Evolutionary conservation across 352 stramenopile genomes (phyloP).

Genomic region (Globisporangium cylindrosporum): DNA sequence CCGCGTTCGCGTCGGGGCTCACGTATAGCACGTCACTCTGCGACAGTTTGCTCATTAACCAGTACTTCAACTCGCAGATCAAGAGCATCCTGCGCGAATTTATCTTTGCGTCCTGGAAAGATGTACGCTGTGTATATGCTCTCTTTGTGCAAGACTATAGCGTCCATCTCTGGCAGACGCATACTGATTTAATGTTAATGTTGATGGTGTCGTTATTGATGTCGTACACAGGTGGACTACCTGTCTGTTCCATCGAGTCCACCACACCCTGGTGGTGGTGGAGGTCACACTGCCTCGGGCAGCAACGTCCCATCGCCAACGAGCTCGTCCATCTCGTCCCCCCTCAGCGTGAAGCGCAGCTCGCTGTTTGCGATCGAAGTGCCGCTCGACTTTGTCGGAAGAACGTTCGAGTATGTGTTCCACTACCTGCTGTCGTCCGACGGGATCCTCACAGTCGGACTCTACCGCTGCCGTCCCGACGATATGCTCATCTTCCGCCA

Average conservation of each 20-base stretch:
- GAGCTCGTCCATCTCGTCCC: constrained; percentile 31
- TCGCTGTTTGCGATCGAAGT: constrained; percentile 81
- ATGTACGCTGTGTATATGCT: constrained; percentile 24
- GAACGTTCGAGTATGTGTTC: constrained; percentile 80
- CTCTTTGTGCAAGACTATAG: background rate
- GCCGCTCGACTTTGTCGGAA: constrained; percentile 78
- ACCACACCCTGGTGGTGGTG: constrained; percentile 6
- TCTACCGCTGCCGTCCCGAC: constrained; percentile 76
- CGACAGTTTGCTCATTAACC: constrained; percentile 85
- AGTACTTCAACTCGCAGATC: constrained; percentile 87
- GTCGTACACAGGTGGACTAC: constrained; percentile 29
- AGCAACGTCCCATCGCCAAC: constrained; percentile 27
- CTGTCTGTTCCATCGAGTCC: constrained; percentile 24
- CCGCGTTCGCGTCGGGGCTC: constrained; percentile 77
- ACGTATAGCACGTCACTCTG: constrained; percentile 85
- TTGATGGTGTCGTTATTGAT: constrained; percentile 4
- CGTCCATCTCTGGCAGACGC: background rate
- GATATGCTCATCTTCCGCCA: constrained; percentile 22
- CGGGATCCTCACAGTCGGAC: constrained; percentile 68
- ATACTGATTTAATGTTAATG: background rate
- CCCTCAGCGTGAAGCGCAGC: constrained; percentile 46
- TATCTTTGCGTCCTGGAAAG: constrained; percentile 79
- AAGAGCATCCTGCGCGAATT: constrained; percentile 86
- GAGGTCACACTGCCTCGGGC: background rate
- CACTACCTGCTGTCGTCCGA: constrained; percentile 80